Evolutionary conservation across 1,139 yeast species (phyloP), one percentile per base, ranked within the genome.

Genomic region (Candida sp.): DNA sequence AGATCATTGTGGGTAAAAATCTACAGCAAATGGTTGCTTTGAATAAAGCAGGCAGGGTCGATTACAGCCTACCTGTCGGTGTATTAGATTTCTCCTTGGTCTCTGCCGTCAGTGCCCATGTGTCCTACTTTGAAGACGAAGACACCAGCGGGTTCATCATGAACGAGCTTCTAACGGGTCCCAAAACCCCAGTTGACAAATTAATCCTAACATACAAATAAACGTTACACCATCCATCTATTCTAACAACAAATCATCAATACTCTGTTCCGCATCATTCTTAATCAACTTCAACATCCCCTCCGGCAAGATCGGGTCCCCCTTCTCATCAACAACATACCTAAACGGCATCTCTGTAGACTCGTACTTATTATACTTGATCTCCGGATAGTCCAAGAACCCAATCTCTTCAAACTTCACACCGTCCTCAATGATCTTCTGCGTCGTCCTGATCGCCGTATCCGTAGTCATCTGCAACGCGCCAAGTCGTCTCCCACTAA

Each of bases 311-410:
- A 94, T 88, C 1, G 98, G 98, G 55, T 80, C 78, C 3, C 84
- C 84, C 2, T 80, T 62, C 3, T 70, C 75, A 58, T 86, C 87
- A 51, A 86, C 73, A 31, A 94, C 88, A 63, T 94, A 94, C 65
- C 98, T 79, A 73, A 94, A 94, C 3, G 99, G 99, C 99, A 94
- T 94, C 66, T 94, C 98, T 0, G 97, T 92, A 5, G 96, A 89
- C 69, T 94, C 98, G 64, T 89, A 84, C 67, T 87, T 88, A 71
- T 78, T 88, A 73, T 90, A 93, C 65, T 91, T 83, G 58, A 94
- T 88, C 69, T 93, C 98, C 2, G 99, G 99, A 65, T 90, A 92
- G 67, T 94, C 98, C 54, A 93, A 84, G 66, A 90, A 93, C 51
- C 83, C 81, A 54, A 94, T 90, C 46, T 88, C 81, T 53, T 88